These are phyloP conservation scores for Cordyceps farinosa DNA, from an alignment of 2,329 filamentous ascomycete genomes.

Conservation along the genomic window DNA sequence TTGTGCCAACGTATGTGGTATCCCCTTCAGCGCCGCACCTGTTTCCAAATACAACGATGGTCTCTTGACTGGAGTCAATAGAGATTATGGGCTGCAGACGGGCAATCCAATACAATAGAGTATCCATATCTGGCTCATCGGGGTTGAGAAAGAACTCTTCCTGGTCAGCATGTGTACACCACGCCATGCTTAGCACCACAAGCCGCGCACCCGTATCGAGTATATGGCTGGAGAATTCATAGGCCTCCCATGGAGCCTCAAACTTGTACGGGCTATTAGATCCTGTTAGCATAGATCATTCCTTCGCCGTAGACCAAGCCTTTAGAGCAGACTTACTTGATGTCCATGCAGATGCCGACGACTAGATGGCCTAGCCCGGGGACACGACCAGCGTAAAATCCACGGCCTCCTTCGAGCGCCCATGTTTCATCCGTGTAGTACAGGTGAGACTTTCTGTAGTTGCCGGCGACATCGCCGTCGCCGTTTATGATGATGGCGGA, in stretches of 20 bases:
- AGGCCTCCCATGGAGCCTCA: constrained; percentile 17
- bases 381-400: constrained; percentile 43
- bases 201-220: constrained; percentile 55
- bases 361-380: constrained; percentile 43
- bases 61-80: constrained; percentile 49
- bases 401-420: constrained; percentile 48
- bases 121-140: constrained; percentile 66
- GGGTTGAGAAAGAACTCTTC: constrained; percentile 45
- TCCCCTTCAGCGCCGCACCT: constrained; percentile 64
- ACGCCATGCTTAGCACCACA: constrained; percentile 73
- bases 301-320: accelerated
- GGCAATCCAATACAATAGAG: constrained; percentile 71
- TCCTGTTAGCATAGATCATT: not conserved
- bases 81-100: constrained; percentile 64
- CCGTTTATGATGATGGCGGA: constrained; percentile 50
- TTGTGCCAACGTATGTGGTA: constrained; percentile 70
- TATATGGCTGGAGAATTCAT: constrained; percentile 50
- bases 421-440: constrained; percentile 58
- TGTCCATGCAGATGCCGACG: constrained; percentile 56
- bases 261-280: constrained; percentile 15
- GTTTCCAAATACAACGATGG: constrained; percentile 69
- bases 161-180: constrained; percentile 60
- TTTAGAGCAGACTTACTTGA: constrained; percentile 40
- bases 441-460: constrained; percentile 58
- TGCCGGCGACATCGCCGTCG: constrained; percentile 57